phyloP scores from a whole-genome alignment of 2,329 filamentous ascomycete genomes.

The Epichloe uncinata region DNA sequence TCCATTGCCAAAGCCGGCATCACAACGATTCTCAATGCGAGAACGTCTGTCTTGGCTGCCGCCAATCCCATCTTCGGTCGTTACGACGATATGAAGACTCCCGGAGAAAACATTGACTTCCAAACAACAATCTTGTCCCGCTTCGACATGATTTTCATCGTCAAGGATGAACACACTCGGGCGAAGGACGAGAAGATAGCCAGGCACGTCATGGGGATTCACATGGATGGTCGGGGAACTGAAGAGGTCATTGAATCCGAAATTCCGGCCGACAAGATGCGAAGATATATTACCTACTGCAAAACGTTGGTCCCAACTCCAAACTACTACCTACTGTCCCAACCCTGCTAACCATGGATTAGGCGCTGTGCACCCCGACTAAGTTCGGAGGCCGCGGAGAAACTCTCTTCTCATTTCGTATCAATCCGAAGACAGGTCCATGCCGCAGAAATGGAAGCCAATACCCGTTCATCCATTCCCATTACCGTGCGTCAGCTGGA shows the following conservation, averaged over 20 bases:
- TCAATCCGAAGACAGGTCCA: slow-evolving; percentile 92
- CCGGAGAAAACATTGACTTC: slow-evolving; percentile 98
- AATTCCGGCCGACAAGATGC: slow-evolving; percentile 92
- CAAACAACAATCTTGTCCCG: slow-evolving; percentile 95
- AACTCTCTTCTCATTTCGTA: slow-evolving; percentile 93
- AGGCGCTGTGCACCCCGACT: slow-evolving; percentile 87
- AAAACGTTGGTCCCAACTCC: slow-evolving; percentile 56
- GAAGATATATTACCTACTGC: slow-evolving; percentile 93
- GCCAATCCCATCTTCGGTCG: slow-evolving; percentile 96
- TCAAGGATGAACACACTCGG: slow-evolving; percentile 85
- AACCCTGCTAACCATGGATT: slow-evolving; percentile 15
- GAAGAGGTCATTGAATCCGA: slow-evolving; percentile 79
- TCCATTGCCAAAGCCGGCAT: slow-evolving; percentile 98
- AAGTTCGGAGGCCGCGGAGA: slow-evolving; percentile 82
- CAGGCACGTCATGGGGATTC: slow-evolving; percentile 92
- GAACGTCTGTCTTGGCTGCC: slow-evolving; percentile 88
- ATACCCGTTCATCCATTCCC: slow-evolving; percentile 82
- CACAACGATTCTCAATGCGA: slow-evolving; percentile 91
- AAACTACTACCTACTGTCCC: slow-evolving; percentile 40
- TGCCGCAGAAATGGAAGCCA: slow-evolving; percentile 77
- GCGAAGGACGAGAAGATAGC: slow-evolving; percentile 87
- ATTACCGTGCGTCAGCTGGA: slow-evolving; percentile 97
- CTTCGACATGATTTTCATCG: slow-evolving; percentile 99
- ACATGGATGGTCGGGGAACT: slow-evolving; percentile 76
- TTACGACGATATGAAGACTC: slow-evolving; percentile 95